phyloP scores from a whole-genome alignment of 306 rosid genomes.

The Prunus armeniaca region DNA sequence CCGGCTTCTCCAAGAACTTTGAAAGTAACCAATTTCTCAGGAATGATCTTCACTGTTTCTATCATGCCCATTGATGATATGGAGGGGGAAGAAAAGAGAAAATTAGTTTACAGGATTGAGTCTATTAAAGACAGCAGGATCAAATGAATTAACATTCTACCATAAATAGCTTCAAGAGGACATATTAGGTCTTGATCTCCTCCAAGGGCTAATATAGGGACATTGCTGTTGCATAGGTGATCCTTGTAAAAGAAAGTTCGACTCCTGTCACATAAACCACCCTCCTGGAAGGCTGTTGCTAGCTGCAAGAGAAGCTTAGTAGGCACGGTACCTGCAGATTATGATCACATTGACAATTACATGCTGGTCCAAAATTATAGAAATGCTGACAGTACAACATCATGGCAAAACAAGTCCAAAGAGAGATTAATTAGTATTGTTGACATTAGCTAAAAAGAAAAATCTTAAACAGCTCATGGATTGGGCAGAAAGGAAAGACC shows the following conservation, averaged over 20 bases:
- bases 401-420: neutral
- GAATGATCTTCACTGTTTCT: conserved; percentile 85
- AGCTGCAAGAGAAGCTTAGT: conserved; percentile 80
- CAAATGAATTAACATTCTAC: conserved; percentile 35
- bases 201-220: conserved; percentile 77
- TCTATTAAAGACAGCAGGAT: neutral
- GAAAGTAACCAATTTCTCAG: conserved; percentile 55
- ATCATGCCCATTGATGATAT: conserved; percentile 9
- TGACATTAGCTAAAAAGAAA: conserved; percentile 4
- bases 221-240: conserved; percentile 54
- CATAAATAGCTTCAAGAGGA: conserved; percentile 92
- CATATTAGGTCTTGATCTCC: conserved; percentile 86
- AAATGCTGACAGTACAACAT: neutral
- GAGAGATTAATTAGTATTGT: neutral
- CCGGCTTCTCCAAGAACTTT: conserved; percentile 75
- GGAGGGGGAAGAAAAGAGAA: neutral
- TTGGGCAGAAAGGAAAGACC: neutral
- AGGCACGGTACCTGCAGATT: conserved; percentile 71
- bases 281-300: conserved; percentile 51
- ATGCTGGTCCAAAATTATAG: conserved; percentile 4
- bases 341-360: conserved; percentile 16
- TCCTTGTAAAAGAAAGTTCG: conserved; percentile 69
- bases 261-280: conserved; percentile 72
- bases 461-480: neutral
- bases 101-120: conserved; percentile 3